Conservation (phyloP, 805 yeast species). For the Sugiyamaella americana region DNA sequence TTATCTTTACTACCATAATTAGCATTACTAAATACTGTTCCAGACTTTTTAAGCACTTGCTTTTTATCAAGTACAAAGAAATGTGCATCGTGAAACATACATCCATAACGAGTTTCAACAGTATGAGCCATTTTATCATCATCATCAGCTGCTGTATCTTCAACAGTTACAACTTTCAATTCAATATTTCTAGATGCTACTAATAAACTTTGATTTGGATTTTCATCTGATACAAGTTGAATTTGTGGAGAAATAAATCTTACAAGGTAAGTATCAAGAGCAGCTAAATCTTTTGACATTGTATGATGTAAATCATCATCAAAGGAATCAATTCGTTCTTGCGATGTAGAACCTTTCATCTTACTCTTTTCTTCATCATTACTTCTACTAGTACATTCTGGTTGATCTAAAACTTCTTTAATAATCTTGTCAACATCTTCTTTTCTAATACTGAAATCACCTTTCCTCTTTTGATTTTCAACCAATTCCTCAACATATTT, state of each 20-base stretch:
- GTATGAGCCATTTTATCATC: slow-evolving; percentile 39
- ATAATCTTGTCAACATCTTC: slow-evolving; percentile 13
- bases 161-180: slow-evolving; percentile 59
- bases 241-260: slow-evolving; percentile 77
- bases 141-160: slow-evolving; percentile 40
- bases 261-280: slow-evolving; percentile 50
- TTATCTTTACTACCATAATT: slow-evolving; percentile 52
- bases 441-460: slow-evolving; percentile 6
- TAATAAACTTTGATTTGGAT: slow-evolving; percentile 53
- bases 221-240: slow-evolving; percentile 52
- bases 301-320: slow-evolving; percentile 43
- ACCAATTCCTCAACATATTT: slow-evolving; percentile 47
- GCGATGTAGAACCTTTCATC: slow-evolving; percentile 3
- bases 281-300: slow-evolving; percentile 32
- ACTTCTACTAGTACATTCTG: not conserved
- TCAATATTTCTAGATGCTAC: slow-evolving; percentile 71
- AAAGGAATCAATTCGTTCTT: slow-evolving; percentile 32
- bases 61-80: slow-evolving; percentile 58
- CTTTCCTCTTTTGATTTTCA: slow-evolving; percentile 25
- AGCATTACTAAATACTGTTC: slow-evolving; percentile 40
- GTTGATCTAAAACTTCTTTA: slow-evolving; percentile 3
- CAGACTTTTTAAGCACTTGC: slow-evolving; percentile 39
- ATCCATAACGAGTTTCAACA: slow-evolving; percentile 64
- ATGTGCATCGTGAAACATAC: slow-evolving; percentile 62
- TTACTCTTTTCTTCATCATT: not conserved